Conservation (phyloP, 1,284 basidiomycete genomes). For the Phellinidium pouzarii region DNA sequence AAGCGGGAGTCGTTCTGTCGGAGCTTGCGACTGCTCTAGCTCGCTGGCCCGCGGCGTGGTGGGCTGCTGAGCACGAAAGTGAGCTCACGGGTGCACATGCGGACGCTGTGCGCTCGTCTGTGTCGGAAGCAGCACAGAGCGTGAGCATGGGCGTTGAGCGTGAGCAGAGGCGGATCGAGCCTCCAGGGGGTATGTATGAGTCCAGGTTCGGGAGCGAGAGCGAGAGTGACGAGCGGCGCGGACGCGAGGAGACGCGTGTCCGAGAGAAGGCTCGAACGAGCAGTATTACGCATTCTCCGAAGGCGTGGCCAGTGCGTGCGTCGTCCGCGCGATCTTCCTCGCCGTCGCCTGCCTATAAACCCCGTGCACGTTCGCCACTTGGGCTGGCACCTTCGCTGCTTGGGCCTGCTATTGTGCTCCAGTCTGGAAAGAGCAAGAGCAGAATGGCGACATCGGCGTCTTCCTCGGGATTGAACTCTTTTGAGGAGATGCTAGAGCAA, state of each 20-base stretch:
- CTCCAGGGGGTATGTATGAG: not conserved
- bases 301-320: not conserved
- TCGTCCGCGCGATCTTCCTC: not conserved
- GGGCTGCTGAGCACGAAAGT: slow-evolving; percentile 8
- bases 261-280: not conserved
- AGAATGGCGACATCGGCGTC: not conserved
- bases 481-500: not conserved
- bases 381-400: slow-evolving; percentile 3
- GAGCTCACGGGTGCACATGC: not conserved
- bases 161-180: not conserved
- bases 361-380: slow-evolving; percentile 15
- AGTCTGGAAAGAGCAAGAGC: not conserved
- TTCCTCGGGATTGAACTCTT: not conserved
- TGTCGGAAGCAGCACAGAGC: slow-evolving; percentile 1
- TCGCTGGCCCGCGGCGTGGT: slow-evolving; percentile 16
- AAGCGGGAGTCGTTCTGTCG: slow-evolving; percentile 8
- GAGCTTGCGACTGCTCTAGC: slow-evolving; percentile 11
- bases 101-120: slow-evolving; percentile 9
- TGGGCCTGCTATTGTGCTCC: slow-evolving; percentile 10
- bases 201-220: not conserved
- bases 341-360: slow-evolving; percentile 1
- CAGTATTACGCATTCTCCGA: not conserved
- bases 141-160: not conserved
- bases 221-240: slow-evolving; percentile 6
- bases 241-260: slow-evolving; percentile 7